A percentile compares a stretch with the other conserved stretches of the same genome.
Evolutionary conservation across 257 asterid genomes (phyloP).

Genomic region (Lycium barbarum): DNA sequence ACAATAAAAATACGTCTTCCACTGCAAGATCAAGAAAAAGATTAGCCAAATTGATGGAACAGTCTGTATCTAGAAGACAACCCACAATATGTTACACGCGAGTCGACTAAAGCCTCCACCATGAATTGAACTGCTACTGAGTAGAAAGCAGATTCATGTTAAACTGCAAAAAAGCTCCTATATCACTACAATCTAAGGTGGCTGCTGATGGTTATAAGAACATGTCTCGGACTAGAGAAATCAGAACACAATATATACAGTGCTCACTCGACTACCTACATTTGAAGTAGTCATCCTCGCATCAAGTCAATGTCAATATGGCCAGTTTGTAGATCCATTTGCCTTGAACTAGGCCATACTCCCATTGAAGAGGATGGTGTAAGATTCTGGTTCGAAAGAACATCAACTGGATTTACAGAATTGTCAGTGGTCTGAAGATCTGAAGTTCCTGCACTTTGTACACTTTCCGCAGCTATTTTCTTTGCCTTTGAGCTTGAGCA

Average conservation of each 20-base stretch:
- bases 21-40: slow-evolving; percentile 1
- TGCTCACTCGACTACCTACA: slow-evolving; percentile 39
- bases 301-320: slow-evolving; percentile 56
- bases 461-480: slow-evolving; percentile 48
- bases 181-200: slow-evolving; percentile 33
- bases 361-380: slow-evolving; percentile 53
- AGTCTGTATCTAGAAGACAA: slow-evolving; percentile 9
- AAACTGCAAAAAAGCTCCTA: slow-evolving; percentile 31
- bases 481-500: slow-evolving; percentile 58
- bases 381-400: slow-evolving; percentile 58
- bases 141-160: slow-evolving; percentile 32
- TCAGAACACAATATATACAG: slow-evolving; percentile 39
- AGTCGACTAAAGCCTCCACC: neutral
- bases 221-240: slow-evolving; percentile 36
- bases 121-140: neutral
- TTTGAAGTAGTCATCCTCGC: slow-evolving; percentile 41
- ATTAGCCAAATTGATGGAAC: slow-evolving; percentile 37
- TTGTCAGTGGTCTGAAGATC: slow-evolving; percentile 45
- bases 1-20: neutral
- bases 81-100: slow-evolving; percentile 21
- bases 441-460: slow-evolving; percentile 47
- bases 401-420: slow-evolving; percentile 43
- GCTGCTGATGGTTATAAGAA: neutral
- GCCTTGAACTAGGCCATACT: slow-evolving; percentile 59
- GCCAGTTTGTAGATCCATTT: slow-evolving; percentile 41